Percentiles rank a stretch among this genome's conserved stretches.
Evolutionary conservation across 495 filamentous ascomycete species (phyloP).

Genomic region (Annulohypoxylon stygium): DNA sequence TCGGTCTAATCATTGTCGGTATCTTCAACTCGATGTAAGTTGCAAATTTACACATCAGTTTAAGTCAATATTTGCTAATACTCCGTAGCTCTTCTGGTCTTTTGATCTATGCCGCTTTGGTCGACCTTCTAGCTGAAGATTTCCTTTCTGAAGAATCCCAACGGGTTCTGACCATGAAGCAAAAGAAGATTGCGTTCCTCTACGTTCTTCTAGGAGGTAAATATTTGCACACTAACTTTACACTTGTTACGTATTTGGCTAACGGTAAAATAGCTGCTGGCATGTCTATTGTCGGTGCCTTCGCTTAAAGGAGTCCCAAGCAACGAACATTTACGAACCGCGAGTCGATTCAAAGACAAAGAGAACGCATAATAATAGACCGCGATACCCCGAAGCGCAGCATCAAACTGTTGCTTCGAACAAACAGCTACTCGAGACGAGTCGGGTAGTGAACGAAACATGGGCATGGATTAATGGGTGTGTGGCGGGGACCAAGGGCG

Average conservation of each 20-base stretch:
- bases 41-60: not conserved
- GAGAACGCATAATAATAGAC: slow-evolving; percentile 17
- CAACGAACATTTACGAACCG: slow-evolving; percentile 10
- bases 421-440: slow-evolving; percentile 19
- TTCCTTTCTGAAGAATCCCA: slow-evolving; percentile 70
- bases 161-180: slow-evolving; percentile 58
- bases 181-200: slow-evolving; percentile 57
- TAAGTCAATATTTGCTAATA: slow-evolving; percentile 18
- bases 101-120: slow-evolving; percentile 71
- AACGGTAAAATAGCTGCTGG: slow-evolving; percentile 46
- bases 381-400: slow-evolving; percentile 19
- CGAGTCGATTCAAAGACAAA: slow-evolving; percentile 12
- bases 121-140: slow-evolving; percentile 74
- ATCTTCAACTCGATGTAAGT: slow-evolving; percentile 76
- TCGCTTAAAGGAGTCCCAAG: slow-evolving; percentile 51
- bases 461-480: slow-evolving; percentile 27
- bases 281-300: slow-evolving; percentile 76
- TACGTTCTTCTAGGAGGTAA: slow-evolving; percentile 61
- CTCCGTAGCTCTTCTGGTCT: slow-evolving; percentile 66
- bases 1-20: slow-evolving; percentile 75
- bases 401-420: slow-evolving; percentile 1
- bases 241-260: slow-evolving; percentile 17
- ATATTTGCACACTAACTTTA: not conserved
- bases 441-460: not conserved
- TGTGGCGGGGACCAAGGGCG: slow-evolving; percentile 20